Evolutionary conservation across 75 land plant species (phyloP).

Genomic region (Pseudotsuga menziesii): DNA sequence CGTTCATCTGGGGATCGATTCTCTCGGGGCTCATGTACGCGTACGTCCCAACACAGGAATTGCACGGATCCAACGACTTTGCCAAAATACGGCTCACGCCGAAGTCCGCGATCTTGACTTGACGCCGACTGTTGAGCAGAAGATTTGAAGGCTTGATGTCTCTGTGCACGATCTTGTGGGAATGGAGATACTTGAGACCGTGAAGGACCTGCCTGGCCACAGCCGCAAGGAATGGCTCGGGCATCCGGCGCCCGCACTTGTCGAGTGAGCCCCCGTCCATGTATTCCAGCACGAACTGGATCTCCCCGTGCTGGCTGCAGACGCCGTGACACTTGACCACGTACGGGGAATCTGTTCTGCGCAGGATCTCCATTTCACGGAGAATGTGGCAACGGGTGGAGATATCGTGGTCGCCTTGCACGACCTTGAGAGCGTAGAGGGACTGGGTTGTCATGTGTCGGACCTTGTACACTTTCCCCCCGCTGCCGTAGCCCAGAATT

Average conservation of each 20-base stretch:
- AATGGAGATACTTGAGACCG: slow-evolving; percentile 73
- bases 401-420: slow-evolving; percentile 71
- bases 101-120: slow-evolving; percentile 90
- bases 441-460: slow-evolving; percentile 34
- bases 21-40: slow-evolving; percentile 93
- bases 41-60: slow-evolving; percentile 83
- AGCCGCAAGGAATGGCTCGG: slow-evolving; percentile 37
- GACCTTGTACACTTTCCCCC: slow-evolving; percentile 75
- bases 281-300: slow-evolving; percentile 66
- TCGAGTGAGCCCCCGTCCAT: slow-evolving; percentile 71
- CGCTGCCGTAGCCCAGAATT: slow-evolving; percentile 59
- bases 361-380: slow-evolving; percentile 74
- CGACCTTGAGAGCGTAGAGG: slow-evolving; percentile 63
- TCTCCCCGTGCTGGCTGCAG: slow-evolving; percentile 70
- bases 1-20: slow-evolving; percentile 64
- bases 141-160: slow-evolving; percentile 93
- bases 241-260: slow-evolving; percentile 16
- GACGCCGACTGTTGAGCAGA: slow-evolving; percentile 38
- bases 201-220: slow-evolving; percentile 52
- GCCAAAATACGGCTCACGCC: slow-evolving; percentile 68
- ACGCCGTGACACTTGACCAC: slow-evolving; percentile 77
- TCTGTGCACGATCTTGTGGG: slow-evolving; percentile 74
- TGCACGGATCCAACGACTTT: slow-evolving; percentile 76
- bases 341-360: slow-evolving; percentile 50
- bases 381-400: slow-evolving; percentile 61